phyloP scores from a whole-genome alignment of 2,329 filamentous ascomycete genomes.

The Botrytis elliptica region DNA sequence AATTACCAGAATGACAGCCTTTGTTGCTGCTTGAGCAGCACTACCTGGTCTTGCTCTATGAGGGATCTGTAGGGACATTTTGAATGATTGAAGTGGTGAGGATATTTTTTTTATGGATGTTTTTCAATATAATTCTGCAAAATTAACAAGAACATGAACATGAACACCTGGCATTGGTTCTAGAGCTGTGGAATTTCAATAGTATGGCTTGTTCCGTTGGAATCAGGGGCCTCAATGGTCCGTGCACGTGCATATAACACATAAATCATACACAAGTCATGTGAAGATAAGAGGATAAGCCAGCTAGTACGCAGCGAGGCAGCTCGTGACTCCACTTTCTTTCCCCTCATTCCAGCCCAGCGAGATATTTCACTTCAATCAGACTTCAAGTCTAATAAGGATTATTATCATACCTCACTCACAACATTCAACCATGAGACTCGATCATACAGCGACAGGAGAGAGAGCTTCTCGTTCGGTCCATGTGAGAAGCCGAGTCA shows the following conservation, averaged over 20 bases:
- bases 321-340: not conserved
- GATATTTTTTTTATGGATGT: not conserved
- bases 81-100: conserved; percentile 5
- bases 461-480: not conserved
- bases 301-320: too few relatives aligned
- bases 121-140: not conserved
- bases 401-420: not conserved
- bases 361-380: not conserved
- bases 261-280: not conserved
- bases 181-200: not conserved
- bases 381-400: not conserved
- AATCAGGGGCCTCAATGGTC: not conserved
- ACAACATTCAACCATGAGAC: too few relatives aligned
- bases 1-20: conserved; percentile 88
- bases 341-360: not conserved
- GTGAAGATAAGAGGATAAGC: conserved; percentile 2
- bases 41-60: conserved; percentile 52
- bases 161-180: conserved; percentile 19
- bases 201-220: conserved; percentile 1
- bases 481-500: not conserved
- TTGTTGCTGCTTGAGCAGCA: conserved; percentile 61
- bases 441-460: accelerated
- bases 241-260: not conserved
- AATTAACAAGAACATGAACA: conserved; percentile 5
- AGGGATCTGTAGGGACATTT: conserved; percentile 46